These are phyloP conservation scores for Cladobotryum mycophilum DNA, from an alignment of 2,329 filamentous ascomycete genomes.

Conservation along the genomic window DNA sequence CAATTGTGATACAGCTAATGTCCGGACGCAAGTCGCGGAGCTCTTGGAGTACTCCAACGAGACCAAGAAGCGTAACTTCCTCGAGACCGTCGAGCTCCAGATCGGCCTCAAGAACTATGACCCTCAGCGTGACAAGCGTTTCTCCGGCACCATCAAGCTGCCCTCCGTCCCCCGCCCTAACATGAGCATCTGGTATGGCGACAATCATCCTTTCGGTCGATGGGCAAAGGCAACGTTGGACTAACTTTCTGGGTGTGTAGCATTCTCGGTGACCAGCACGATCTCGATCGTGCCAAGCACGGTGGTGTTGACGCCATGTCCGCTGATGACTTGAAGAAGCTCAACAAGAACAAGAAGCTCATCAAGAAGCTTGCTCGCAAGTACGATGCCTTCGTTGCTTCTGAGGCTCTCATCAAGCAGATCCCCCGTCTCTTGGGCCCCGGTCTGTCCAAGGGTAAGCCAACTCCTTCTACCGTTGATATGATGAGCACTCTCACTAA, in stretches of 20 bases:
- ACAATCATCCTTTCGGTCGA: background rate
- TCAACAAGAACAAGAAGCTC: constrained; percentile 99
- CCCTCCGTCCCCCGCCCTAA: constrained; percentile 84
- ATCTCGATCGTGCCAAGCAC: constrained; percentile 99
- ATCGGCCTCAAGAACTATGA: constrained; percentile 99
- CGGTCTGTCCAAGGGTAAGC: constrained; percentile 91
- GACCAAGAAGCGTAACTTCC: constrained; percentile 97
- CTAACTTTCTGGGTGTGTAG: constrained; percentile 19
- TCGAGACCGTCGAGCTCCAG: constrained; percentile 86
- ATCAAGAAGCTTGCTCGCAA: constrained; percentile 99
- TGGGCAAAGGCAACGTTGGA: constrained; percentile 21
- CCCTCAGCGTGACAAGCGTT: constrained; percentile 99
- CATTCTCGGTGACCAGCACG: constrained; percentile 74
- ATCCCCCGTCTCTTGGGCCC: constrained; percentile 99
- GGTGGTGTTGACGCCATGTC: constrained; percentile 98
- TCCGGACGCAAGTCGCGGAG: constrained; percentile 88
- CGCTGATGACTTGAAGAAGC: constrained; percentile 98
- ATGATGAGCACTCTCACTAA: too few relatives aligned
- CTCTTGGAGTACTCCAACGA: constrained; percentile 90
- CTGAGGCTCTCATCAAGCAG: constrained; percentile 97
- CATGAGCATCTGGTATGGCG: constrained; percentile 67
- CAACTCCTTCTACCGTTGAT: constrained; percentile 18
- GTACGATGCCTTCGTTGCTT: constrained; percentile 99
- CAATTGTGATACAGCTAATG: constrained; percentile 57
- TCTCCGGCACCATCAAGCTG: constrained; percentile 97